Evolutionary conservation across 768 basidiomycete species (phyloP).

Genomic region (Trametes cinnabarina): DNA sequence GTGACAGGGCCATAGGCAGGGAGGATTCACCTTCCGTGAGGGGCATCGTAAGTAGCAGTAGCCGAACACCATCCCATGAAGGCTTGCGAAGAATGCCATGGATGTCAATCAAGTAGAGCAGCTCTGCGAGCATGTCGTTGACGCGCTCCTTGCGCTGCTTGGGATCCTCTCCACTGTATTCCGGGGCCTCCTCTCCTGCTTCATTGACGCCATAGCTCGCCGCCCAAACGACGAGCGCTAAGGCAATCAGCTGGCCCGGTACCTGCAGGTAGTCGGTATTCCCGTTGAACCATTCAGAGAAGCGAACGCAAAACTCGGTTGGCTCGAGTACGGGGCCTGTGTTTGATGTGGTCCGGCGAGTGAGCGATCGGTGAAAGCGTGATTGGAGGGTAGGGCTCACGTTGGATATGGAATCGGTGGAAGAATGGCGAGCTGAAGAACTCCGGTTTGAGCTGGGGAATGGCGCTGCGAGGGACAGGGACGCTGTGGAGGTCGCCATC

Average conservation of each 20-base stretch:
- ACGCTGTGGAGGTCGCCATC: constrained; percentile 36
- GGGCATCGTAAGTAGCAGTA: constrained; percentile 75
- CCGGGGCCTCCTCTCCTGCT: constrained; percentile 55
- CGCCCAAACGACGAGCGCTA: constrained; percentile 86
- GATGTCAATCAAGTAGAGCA: constrained; percentile 78
- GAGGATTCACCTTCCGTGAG: constrained; percentile 71
- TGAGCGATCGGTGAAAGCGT: constrained; percentile 6
- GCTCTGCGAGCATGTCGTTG: constrained; percentile 69
- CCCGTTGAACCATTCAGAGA: constrained; percentile 62
- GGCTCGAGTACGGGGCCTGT: constrained; percentile 86
- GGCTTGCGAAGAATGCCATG: constrained; percentile 78
- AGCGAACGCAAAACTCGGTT: constrained; percentile 74
- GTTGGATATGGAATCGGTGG: constrained; percentile 78
- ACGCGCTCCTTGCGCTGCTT: constrained; percentile 52
- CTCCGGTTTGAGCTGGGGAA: constrained; percentile 70
- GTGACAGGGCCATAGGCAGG: not conserved
- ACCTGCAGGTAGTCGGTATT: constrained; percentile 55
- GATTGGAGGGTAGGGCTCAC: constrained; percentile 42
- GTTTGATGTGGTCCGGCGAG: not conserved
- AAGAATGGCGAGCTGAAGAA: constrained; percentile 89
- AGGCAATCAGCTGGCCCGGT: constrained; percentile 73
- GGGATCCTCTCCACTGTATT: constrained; percentile 33
- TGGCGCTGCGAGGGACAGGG: constrained; percentile 48
- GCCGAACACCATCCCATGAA: constrained; percentile 83
- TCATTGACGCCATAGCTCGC: constrained; percentile 87